A percentile compares a stretch with the other conserved stretches of the same genome.
phyloP scores from a whole-genome alignment of 441 rosid genomes.

The Jatropha podagrica region DNA sequence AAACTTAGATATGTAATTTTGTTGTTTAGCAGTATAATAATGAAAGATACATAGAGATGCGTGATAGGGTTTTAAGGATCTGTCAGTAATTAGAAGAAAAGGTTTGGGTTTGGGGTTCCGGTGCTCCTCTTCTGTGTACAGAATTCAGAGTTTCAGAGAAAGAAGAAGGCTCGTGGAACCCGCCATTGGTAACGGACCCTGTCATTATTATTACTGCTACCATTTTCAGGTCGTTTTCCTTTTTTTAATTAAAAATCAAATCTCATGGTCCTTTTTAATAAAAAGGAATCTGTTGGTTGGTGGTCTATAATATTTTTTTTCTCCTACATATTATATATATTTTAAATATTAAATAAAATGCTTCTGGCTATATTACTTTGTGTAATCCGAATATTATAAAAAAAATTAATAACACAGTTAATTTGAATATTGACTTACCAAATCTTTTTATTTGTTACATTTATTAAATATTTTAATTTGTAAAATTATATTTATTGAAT shows the following conservation, averaged over 20 bases:
- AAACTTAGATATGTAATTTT: constrained; percentile 29
- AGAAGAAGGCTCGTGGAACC: constrained; percentile 44
- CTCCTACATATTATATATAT: no score
- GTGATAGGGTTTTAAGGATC: constrained; percentile 14
- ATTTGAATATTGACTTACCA: no score
- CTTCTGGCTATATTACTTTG: no score
- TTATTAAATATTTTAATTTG: no score
- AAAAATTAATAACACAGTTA: no score
- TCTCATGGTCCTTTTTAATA: no score
- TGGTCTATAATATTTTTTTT: no score
- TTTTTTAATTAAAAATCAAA: neutral
- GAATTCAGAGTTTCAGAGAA: constrained; percentile 6
- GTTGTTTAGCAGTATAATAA: neutral
- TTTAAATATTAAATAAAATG: no score
- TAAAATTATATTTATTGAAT: no score
- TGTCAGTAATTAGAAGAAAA: constrained; percentile 6
- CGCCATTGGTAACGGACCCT: constrained; percentile 41
- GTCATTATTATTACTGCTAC: neutral
- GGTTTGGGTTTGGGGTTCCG: neutral
- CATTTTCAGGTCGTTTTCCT: neutral
- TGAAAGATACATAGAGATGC: constrained; percentile 28
- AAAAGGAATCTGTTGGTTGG: no score
- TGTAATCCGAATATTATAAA: no score
- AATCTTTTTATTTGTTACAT: no score
- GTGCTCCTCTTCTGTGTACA: constrained; percentile 17